Percentiles rank a stretch among this genome's conserved stretches.
phyloP scores from a whole-genome alignment of 345 rosid species.

The Rhodomyrtus tomentosa region DNA sequence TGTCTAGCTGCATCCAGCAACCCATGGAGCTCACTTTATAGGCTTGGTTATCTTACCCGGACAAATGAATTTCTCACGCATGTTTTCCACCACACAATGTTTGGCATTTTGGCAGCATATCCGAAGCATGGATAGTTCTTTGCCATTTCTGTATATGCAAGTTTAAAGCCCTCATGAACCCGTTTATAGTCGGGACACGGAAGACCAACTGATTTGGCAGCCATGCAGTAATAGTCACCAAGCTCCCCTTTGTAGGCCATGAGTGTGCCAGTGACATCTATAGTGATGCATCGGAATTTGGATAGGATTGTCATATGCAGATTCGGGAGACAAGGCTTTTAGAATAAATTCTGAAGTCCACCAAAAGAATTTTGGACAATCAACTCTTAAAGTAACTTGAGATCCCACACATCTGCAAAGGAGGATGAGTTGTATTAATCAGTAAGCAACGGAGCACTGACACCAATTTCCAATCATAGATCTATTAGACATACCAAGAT shows the following conservation, averaged over 20 bases:
- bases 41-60: slow-evolving; percentile 28
- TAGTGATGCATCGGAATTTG: slow-evolving; percentile 65
- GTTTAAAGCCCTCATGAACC: slow-evolving; percentile 80
- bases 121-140: slow-evolving; percentile 91
- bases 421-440: not conserved
- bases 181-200: slow-evolving; percentile 95
- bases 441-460: not conserved
- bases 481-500: not conserved
- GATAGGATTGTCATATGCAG: slow-evolving; percentile 48
- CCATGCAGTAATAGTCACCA: slow-evolving; percentile 99
- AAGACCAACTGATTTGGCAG: slow-evolving; percentile 83
- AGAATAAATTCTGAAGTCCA: not conserved
- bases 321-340: not conserved
- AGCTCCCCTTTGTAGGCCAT: slow-evolving; percentile 97
- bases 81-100: slow-evolving; percentile 86
- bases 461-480: not conserved
- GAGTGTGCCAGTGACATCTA: slow-evolving; percentile 97
- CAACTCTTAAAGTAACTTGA: not conserved
- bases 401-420: not conserved
- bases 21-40: not conserved
- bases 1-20: not conserved
- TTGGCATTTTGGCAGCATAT: slow-evolving; percentile 70
- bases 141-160: slow-evolving; percentile 87
- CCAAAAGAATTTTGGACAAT: not conserved
- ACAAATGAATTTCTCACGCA: slow-evolving; percentile 80